A percentile compares a stretch with the other conserved stretches of the same genome.
phyloP scores from a whole-genome alignment of 106 monocot genomes.

The Dendrobium chrysotoxum region DNA sequence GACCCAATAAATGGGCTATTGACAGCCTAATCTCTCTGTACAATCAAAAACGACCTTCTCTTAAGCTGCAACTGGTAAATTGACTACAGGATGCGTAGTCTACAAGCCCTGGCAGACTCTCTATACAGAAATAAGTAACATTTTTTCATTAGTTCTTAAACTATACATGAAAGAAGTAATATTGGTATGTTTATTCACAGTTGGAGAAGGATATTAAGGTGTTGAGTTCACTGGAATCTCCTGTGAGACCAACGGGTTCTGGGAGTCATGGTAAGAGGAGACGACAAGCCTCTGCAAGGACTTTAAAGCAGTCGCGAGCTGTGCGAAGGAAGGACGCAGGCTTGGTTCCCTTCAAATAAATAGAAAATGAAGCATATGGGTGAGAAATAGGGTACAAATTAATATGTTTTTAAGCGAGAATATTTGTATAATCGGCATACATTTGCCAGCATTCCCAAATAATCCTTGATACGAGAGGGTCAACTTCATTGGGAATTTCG shows the following conservation, averaged over 20 bases:
- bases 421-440: constrained; percentile 31
- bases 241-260: constrained; percentile 36
- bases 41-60: neutral
- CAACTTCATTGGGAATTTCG: constrained; percentile 92
- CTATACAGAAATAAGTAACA: neutral
- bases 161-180: neutral
- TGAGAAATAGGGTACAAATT: neutral
- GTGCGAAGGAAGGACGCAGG: constrained; percentile 83
- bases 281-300: constrained; percentile 65
- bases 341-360: constrained; percentile 60
- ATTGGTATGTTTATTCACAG: neutral
- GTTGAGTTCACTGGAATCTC: constrained; percentile 68
- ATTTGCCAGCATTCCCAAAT: constrained; percentile 93
- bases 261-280: constrained; percentile 46
- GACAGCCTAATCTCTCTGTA: neutral
- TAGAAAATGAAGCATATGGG: neutral
- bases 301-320: constrained; percentile 60
- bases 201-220: constrained; percentile 21
- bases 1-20: neutral
- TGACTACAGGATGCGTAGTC: neutral
- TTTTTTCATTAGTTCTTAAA: neutral
- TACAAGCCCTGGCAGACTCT: neutral
- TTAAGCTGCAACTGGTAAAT: neutral
- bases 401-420: neutral
- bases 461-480: constrained; percentile 74